Conservation (phyloP, 306 rosid species). For the Quercus ilex region DNA sequence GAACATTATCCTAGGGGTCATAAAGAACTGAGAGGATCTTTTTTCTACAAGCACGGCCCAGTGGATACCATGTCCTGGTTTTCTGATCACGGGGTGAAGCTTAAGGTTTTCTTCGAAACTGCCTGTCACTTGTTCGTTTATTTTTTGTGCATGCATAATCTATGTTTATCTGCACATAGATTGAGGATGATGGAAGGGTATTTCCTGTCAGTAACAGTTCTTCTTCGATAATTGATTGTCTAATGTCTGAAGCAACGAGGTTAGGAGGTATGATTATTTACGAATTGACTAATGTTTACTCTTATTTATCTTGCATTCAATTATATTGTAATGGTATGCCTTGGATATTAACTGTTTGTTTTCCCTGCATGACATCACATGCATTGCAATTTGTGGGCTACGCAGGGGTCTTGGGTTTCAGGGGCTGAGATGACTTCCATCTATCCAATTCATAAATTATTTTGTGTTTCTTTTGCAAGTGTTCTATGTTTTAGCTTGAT, state of each 20-base stretch:
- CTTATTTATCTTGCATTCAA: constrained; percentile 5
- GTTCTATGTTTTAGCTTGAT: background rate
- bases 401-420: background rate
- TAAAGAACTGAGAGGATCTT: constrained; percentile 85
- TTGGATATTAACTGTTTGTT: background rate
- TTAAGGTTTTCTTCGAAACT: constrained; percentile 59
- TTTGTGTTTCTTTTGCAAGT: background rate
- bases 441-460: background rate
- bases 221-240: constrained; percentile 79
- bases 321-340: constrained; percentile 10
- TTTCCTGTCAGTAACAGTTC: constrained; percentile 92
- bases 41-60: constrained; percentile 66
- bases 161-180: constrained; percentile 36
- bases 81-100: constrained; percentile 78
- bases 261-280: constrained; percentile 52
- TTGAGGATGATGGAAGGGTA: constrained; percentile 92
- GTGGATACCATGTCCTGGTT: constrained; percentile 95
- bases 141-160: constrained; percentile 19
- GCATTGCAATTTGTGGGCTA: no score
- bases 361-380: background rate
- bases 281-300: constrained; percentile 3
- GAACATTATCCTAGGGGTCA: constrained; percentile 95
- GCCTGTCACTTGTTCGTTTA: constrained; percentile 17
- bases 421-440: background rate
- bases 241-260: constrained; percentile 62